Percentiles rank a stretch among this genome's conserved stretches.
These are phyloP conservation scores for Candida pseudoglaebosa DNA, from an alignment of 805 yeast genomes.

Conservation along the genomic window DNA sequence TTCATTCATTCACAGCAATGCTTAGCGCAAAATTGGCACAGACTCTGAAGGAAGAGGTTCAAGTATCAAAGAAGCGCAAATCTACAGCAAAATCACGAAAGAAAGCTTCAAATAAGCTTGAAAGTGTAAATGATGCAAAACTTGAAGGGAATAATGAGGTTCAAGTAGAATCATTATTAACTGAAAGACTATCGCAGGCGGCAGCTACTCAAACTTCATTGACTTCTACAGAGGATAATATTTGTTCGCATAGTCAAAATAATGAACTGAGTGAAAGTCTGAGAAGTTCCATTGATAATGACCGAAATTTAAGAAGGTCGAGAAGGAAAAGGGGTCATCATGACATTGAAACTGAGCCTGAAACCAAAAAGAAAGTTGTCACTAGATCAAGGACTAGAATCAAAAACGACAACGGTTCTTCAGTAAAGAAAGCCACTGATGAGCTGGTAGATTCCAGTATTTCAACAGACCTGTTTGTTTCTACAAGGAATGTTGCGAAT, in stretches of 20 bases:
- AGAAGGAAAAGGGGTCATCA: background rate
- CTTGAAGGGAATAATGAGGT: constrained; percentile 5
- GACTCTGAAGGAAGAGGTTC: background rate
- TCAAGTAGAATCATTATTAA: constrained; percentile 1
- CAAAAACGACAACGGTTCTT: background rate
- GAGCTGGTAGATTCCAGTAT: too few species aligned
- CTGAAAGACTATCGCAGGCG: background rate
- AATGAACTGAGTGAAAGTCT: background rate
- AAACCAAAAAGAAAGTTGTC: background rate
- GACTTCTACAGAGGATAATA: too few species aligned
- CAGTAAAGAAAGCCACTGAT: background rate
- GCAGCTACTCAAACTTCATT: background rate
- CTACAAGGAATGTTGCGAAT: too few species aligned
- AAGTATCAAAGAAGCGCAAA: background rate
- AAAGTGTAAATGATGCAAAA: background rate
- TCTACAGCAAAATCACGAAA: background rate
- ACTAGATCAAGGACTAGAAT: background rate
- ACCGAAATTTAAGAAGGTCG: background rate
- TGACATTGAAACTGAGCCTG: background rate
- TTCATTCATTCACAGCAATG: constrained; percentile 25
- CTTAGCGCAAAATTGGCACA: constrained; percentile 18
- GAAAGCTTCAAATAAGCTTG: background rate
- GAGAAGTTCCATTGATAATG: background rate
- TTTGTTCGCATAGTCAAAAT: background rate
- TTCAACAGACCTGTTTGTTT: too few species aligned